Conservation (phyloP, 441 rosid species). For the Pelargonium myrrhifolium region DNA sequence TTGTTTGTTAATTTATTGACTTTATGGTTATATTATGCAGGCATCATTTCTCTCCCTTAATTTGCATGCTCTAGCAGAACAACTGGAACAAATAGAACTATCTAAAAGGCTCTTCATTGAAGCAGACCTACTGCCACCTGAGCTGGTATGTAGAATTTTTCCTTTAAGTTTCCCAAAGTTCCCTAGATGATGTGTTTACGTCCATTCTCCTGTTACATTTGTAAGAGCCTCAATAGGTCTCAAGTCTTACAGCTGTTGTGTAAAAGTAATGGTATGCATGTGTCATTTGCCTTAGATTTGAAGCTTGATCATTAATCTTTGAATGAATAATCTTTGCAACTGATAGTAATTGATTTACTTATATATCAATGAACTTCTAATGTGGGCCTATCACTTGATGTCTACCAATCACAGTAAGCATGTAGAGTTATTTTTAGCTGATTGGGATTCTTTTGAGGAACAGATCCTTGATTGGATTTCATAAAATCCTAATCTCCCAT, state of each 20-base stretch:
- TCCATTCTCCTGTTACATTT: background rate
- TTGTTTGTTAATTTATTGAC: slow-evolving; percentile 3
- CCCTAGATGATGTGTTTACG: background rate
- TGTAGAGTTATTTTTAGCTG: background rate
- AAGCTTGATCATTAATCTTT: background rate
- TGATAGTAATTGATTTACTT: background rate
- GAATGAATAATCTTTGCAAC: background rate
- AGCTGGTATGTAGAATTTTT: slow-evolving; percentile 37
- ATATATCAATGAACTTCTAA: background rate
- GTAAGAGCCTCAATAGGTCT: background rate
- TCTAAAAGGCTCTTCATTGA: slow-evolving; percentile 65
- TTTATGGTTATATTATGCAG: slow-evolving; percentile 22
- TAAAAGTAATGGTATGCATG: background rate
- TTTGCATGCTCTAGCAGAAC: slow-evolving; percentile 15
- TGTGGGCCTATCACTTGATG: background rate
- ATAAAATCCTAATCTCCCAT: background rate
- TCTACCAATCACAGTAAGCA: too few species aligned
- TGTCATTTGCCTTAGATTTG: background rate
- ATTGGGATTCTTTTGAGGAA: background rate
- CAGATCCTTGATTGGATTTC: background rate
- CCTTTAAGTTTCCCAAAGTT: background rate
- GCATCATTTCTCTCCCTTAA: slow-evolving; percentile 52
- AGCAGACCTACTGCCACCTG: slow-evolving; percentile 53
- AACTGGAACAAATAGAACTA: slow-evolving; percentile 54
- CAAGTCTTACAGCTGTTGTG: background rate